phyloP scores from a whole-genome alignment of 257 asterid genomes.

The Ophiorrhiza pumila region DNA sequence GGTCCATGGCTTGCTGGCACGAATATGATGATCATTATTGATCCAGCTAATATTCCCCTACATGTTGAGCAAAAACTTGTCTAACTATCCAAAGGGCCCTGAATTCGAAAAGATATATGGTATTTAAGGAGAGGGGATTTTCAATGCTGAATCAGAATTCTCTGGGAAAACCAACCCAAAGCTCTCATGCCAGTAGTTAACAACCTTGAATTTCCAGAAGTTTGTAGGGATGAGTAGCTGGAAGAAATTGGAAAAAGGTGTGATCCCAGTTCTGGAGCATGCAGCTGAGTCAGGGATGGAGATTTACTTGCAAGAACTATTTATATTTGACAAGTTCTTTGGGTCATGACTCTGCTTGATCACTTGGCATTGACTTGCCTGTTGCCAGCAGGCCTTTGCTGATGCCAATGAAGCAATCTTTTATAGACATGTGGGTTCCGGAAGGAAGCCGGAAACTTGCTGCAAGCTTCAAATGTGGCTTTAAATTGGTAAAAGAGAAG shows the following conservation, averaged over 20 bases:
- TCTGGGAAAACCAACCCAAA: conserved; percentile 2
- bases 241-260: conserved; percentile 7
- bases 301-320: conserved; percentile 5
- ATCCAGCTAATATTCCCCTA: conserved; percentile 4
- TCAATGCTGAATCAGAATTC: conserved; percentile 9
- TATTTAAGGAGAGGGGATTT: conserved; percentile 10
- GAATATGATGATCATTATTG: background rate
- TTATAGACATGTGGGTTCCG: background rate
- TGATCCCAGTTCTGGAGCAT: background rate
- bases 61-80: conserved; percentile 7
- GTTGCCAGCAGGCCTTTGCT: conserved; percentile 1
- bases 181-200: conserved; percentile 3
- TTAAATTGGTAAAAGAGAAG: background rate
- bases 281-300: background rate
- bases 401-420: conserved; percentile 3
- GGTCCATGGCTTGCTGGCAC: background rate
- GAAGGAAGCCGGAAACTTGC: background rate
- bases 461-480: conserved; percentile 13
- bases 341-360: conserved; percentile 13
- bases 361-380: background rate
- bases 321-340: conserved; percentile 4
- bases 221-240: conserved; percentile 1
- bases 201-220: background rate
- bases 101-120: background rate
- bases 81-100: conserved; percentile 1